Evolutionary conservation across 1,284 basidiomycete genomes (phyloP).

Genomic region (Puccinia novopanici): DNA sequence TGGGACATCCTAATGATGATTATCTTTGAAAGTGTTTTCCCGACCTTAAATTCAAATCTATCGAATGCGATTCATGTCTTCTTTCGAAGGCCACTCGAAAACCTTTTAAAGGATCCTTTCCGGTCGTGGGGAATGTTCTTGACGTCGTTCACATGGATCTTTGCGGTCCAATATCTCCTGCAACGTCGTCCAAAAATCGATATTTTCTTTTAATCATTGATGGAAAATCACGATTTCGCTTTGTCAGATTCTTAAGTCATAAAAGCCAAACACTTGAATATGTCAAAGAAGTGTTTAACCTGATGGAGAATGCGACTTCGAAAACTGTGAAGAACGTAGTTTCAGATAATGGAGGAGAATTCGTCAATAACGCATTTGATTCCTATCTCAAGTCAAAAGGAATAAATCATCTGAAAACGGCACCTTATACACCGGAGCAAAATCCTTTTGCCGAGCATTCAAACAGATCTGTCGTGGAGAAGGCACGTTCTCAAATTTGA

Average conservation of each 20-base stretch:
- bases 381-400: not conserved
- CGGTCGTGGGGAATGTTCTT: no score
- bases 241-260: no score
- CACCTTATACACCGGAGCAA: not conserved
- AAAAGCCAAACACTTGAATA: no score
- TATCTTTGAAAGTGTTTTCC: no score
- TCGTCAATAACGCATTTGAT: not conserved
- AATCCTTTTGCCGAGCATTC: conserved; percentile 7
- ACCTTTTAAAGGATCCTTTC: not conserved
- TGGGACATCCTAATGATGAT: not conserved
- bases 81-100: not conserved
- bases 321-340: not conserved
- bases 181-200: no score
- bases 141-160: no score
- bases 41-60: not conserved
- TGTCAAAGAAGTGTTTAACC: not conserved
- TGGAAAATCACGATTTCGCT: no score
- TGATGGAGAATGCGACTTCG: not conserved
- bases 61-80: conserved; percentile 12
- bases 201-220: no score
- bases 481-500: not conserved
- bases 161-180: no score
- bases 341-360: not conserved
- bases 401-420: not conserved
- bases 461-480: not conserved